Conservation (phyloP, 78 protist genomes). For the Dictyostelium purpureum region DNA sequence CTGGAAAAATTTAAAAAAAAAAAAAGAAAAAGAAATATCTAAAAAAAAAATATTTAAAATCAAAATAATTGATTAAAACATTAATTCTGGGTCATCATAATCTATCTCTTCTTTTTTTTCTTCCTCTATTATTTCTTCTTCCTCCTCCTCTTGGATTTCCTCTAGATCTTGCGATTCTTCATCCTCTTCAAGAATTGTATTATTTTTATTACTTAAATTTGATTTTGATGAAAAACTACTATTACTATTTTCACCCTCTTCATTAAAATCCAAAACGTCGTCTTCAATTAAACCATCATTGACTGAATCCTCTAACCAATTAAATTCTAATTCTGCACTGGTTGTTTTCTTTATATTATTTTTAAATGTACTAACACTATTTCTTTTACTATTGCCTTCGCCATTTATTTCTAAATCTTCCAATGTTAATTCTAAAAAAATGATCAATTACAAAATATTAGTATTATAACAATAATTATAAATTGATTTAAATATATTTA, state of each 20-base stretch:
- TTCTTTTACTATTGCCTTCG: not conserved
- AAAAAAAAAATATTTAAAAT: not conserved
- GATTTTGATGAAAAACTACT: constrained; percentile 1
- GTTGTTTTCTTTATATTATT: constrained; percentile 31
- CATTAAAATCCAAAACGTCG: constrained; percentile 53
- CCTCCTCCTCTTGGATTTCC: not conserved
- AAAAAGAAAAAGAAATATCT: not conserved
- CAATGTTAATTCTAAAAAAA: constrained; percentile 11
- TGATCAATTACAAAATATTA: no score
- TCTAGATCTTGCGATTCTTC: not conserved
- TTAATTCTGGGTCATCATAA: constrained; percentile 1
- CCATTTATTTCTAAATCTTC: constrained; percentile 8
- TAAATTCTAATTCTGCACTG: constrained; percentile 23
- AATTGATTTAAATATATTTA: not conserved
- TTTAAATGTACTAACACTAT: not conserved
- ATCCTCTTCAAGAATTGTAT: not conserved
- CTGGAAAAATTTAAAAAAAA: no score
- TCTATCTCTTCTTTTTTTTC: not conserved
- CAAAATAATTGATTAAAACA: not conserved
- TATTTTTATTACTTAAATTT: not conserved
- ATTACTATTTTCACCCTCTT: not conserved
- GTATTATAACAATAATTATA: not conserved
- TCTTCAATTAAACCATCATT: constrained; percentile 60
- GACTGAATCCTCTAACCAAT: constrained; percentile 63
- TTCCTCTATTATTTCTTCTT: not conserved